Base-by-base conservation (phyloP, 202 grass and related monocot species). In the Schoenoplectus tabernaemontani region DNA sequence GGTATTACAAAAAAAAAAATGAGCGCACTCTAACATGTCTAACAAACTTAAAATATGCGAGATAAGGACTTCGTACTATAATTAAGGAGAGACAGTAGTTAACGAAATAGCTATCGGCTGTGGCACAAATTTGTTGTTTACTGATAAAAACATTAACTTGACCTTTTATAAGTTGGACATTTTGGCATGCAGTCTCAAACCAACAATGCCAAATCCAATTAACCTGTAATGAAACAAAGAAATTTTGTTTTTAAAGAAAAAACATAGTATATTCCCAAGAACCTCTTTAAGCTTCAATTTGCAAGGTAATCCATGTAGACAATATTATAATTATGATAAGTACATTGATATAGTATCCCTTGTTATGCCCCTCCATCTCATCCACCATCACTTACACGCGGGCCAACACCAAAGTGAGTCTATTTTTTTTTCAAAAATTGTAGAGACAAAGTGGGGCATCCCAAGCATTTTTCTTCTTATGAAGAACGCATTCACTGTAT, bases 311-410 rank as follows among this genome's bases (percentile, higher is more conserved):
- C 0, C 17, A 38, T 60, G 34, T 10, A 64, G 37, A 37, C 78
- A 89, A 76, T 83, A 63, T 71, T 86, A 81, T 68, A 48, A 78
- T 51, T 71, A 86, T 90, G 9, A 68, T 68, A 66, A 4, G 43
- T 65, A 87, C n/a, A n/a, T n/a, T n/a, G n/a, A n/a, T n/a, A n/a
- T n/a, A n/a, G n/a, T n/a, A n/a, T n/a, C n/a, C n/a, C n/a, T n/a
- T n/a, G n/a, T n/a, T n/a, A n/a, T n/a, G n/a, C n/a, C n/a, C n/a
- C n/a, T n/a, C n/a, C n/a, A n/a, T n/a, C n/a, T n/a, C n/a, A n/a
- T n/a, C n/a, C n/a, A n/a, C n/a, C n/a, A n/a, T n/a, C n/a, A n/a
- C n/a, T n/a, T n/a, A n/a, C n/a, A n/a, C n/a, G n/a, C n/a, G n/a
- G n/a, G n/a, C n/a, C n/a, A n/a, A n/a, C n/a, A n/a, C n/a, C n/a